phyloP scores from a whole-genome alignment of 441 rosid genomes.

The Viola pubescens region DNA sequence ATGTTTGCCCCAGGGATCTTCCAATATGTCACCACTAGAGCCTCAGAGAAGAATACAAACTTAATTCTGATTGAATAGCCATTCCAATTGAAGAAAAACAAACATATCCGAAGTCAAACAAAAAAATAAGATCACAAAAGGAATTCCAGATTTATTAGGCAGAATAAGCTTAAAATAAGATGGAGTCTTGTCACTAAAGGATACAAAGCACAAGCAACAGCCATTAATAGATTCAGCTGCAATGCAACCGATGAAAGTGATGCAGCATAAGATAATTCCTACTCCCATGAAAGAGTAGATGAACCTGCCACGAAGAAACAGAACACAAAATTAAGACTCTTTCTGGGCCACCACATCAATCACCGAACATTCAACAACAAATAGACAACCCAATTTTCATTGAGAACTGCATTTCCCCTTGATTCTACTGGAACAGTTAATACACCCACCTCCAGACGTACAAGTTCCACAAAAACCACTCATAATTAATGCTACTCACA shows the following conservation, averaged over 20 bases:
- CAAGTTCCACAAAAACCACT: neutral
- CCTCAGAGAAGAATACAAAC: no score
- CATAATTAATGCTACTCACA: neutral
- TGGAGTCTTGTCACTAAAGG: slow-evolving; percentile 27
- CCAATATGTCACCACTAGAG: no score
- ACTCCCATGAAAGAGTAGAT: slow-evolving; percentile 84
- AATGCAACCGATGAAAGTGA: slow-evolving; percentile 67
- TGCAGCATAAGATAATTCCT: slow-evolving; percentile 57
- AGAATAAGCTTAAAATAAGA: slow-evolving; percentile 2
- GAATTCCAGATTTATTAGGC: neutral
- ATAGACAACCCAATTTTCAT: neutral
- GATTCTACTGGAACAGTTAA: neutral
- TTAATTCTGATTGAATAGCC: no score
- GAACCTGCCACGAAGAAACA: slow-evolving; percentile 52
- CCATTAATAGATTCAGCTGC: slow-evolving; percentile 83
- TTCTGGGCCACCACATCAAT: neutral
- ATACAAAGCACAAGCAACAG: slow-evolving; percentile 92
- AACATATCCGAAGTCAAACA: no score
- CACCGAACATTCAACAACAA: neutral
- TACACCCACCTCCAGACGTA: neutral
- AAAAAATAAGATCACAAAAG: no score
- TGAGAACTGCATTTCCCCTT: neutral
- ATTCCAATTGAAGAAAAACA: no score
- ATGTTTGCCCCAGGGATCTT: no score
- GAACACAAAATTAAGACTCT: slow-evolving; percentile 10